These are phyloP conservation scores for Pichia cactophila DNA, from an alignment of 1,139 yeast genomes.

Conservation along the genomic window DNA sequence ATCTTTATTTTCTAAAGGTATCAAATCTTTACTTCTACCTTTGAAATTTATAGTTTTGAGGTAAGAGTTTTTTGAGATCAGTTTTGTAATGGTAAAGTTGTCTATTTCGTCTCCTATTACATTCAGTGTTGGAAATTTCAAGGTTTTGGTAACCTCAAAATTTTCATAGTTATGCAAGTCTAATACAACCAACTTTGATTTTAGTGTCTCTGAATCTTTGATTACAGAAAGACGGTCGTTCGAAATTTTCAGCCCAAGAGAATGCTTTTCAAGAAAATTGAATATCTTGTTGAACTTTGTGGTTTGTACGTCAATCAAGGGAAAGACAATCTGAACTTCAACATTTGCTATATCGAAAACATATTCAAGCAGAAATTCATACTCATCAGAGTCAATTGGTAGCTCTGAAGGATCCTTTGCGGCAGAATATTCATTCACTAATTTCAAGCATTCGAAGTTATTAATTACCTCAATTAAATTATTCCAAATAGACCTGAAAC, in stretches of 20 bases:
- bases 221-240: conserved; percentile 14
- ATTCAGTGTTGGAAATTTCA: conserved; percentile 28
- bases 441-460: conserved; percentile 9
- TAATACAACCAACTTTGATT: conserved; percentile 8
- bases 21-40: conserved; percentile 8
- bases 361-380: conserved; percentile 12
- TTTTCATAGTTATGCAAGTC: conserved; percentile 28
- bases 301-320: conserved; percentile 13
- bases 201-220: conserved; percentile 10
- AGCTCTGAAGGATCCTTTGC: conserved; percentile 8
- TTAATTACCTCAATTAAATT: conserved; percentile 8
- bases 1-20: conserved; percentile 4
- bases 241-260: conserved; percentile 6
- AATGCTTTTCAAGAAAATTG: conserved; percentile 10
- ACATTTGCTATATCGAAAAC: conserved; percentile 3
- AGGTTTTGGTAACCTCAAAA: conserved; percentile 32
- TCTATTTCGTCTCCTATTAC: conserved; percentile 15
- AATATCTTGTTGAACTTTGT: conserved; percentile 11
- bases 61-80: conserved; percentile 4
- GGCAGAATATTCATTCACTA: conserved; percentile 7
- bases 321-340: conserved; percentile 7
- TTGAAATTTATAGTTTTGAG: conserved; percentile 12
- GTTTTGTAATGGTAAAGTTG: conserved; percentile 2
- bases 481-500: conserved; percentile 1
- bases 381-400: conserved; percentile 10